Conservation (phyloP, 2,329 filamentous ascomycete genomes). For the Cytospora piceae region DNA sequence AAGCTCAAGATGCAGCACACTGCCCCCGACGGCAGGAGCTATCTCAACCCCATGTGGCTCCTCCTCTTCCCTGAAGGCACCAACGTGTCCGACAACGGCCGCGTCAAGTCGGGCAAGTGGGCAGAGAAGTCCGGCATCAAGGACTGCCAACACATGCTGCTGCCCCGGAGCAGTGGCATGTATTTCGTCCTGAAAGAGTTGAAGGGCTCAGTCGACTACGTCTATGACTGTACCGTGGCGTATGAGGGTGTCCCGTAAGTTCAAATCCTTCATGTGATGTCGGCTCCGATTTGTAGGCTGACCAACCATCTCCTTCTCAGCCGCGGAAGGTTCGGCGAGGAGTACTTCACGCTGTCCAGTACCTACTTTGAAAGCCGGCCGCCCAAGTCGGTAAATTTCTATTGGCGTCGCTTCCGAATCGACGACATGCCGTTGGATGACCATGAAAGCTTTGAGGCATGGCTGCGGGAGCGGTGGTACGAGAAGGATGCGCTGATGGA, state of each 20-base stretch:
- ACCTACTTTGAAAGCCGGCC: slow-evolving; percentile 88
- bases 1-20: slow-evolving; percentile 65
- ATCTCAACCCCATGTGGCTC: slow-evolving; percentile 84
- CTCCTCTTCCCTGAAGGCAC: slow-evolving; percentile 88
- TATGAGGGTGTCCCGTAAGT: slow-evolving; percentile 93
- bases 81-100: slow-evolving; percentile 73
- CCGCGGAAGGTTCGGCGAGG: slow-evolving; percentile 82
- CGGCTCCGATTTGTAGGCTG: background rate
- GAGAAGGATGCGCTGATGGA: slow-evolving; percentile 92
- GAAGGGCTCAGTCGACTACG: slow-evolving; percentile 73
- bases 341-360: slow-evolving; percentile 83
- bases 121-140: slow-evolving; percentile 74
- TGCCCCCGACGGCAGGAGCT: slow-evolving; percentile 57
- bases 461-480: slow-evolving; percentile 85
- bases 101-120: slow-evolving; percentile 73
- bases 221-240: slow-evolving; percentile 93
- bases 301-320: slow-evolving; percentile 44
- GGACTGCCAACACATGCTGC: slow-evolving; percentile 73
- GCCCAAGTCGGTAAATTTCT: slow-evolving; percentile 94
- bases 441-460: slow-evolving; percentile 75
- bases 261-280: background rate
- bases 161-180: slow-evolving; percentile 80
- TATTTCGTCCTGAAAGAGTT: slow-evolving; percentile 80
- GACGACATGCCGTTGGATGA: slow-evolving; percentile 80
- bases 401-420: slow-evolving; percentile 86